phyloP scores from a whole-genome alignment of 1,139 yeast species.

The Debaryomyces udenii region DNA sequence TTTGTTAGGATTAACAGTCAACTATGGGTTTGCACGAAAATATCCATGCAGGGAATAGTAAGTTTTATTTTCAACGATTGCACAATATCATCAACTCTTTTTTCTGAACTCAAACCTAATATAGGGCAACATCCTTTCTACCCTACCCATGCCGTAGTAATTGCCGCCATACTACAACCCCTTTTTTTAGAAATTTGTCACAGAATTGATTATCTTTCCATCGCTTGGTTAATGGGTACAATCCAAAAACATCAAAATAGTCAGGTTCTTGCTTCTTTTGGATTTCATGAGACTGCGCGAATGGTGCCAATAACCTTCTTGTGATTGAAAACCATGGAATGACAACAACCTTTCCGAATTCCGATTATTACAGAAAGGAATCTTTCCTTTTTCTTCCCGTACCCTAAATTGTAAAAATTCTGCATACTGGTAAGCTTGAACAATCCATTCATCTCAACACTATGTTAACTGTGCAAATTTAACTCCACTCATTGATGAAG shows the following conservation, averaged over 20 bases:
- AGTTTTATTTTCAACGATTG: slow-evolving; percentile 43
- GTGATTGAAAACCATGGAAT: slow-evolving; percentile 18
- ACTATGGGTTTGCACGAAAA: too few species aligned
- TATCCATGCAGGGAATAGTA: too few species aligned
- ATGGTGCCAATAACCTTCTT: slow-evolving; percentile 14
- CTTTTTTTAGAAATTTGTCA: slow-evolving; percentile 51
- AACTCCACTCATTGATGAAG: slow-evolving; percentile 49
- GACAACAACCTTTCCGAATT: slow-evolving; percentile 10
- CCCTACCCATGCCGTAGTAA: slow-evolving; percentile 56
- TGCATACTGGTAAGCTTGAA: slow-evolving; percentile 59
- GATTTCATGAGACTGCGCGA: slow-evolving; percentile 2
- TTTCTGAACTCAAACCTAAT: slow-evolving; percentile 50
- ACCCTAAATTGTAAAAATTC: slow-evolving; percentile 50
- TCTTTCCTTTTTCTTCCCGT: slow-evolving; percentile 57
- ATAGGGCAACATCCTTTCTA: slow-evolving; percentile 52
- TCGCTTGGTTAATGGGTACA: slow-evolving; percentile 15
- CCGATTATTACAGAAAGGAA: slow-evolving; percentile 35
- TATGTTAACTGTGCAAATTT: slow-evolving; percentile 32
- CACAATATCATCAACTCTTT: slow-evolving; percentile 53
- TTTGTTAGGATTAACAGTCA: too few species aligned
- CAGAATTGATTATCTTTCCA: slow-evolving; percentile 46
- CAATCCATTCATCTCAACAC: slow-evolving; percentile 30
- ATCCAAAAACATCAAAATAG: slow-evolving; percentile 2
- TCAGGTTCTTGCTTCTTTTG: not conserved
- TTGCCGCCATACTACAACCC: slow-evolving; percentile 48